These are phyloP conservation scores for Cornus florida DNA, from an alignment of 148 eudicot genomes.

Conservation along the genomic window DNA sequence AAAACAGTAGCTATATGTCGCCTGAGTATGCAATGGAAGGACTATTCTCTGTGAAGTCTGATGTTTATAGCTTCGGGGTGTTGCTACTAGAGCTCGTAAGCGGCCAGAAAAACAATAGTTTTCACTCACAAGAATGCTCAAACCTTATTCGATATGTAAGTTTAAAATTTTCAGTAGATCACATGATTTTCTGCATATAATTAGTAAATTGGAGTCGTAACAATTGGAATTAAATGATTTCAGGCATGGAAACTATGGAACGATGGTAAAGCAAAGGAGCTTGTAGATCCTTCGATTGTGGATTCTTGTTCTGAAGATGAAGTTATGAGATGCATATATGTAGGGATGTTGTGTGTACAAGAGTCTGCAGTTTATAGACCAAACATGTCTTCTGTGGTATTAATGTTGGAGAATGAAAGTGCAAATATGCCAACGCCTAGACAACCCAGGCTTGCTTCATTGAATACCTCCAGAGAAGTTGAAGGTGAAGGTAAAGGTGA, in stretches of 20 bases:
- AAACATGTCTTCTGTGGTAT: conserved; percentile 27
- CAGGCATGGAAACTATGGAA: conserved; percentile 42
- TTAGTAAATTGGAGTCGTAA: background rate
- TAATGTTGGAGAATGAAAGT: conserved; percentile 23
- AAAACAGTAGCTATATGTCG: background rate
- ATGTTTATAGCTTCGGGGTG: conserved; percentile 18
- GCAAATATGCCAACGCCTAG: conserved; percentile 15
- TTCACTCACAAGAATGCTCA: background rate
- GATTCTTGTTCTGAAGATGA: conserved; percentile 15
- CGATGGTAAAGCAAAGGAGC: conserved; percentile 10
- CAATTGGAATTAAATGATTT: background rate
- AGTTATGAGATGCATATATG: conserved; percentile 36
- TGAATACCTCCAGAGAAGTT: background rate
- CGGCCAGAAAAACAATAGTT: background rate
- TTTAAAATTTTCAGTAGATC: no score
- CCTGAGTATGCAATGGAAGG: conserved; percentile 23
- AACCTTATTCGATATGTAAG: conserved; percentile 18
- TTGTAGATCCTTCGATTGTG: conserved; percentile 28
- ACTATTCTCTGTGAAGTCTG: conserved; percentile 12
- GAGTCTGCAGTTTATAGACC: conserved; percentile 33
- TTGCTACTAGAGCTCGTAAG: conserved; percentile 9
- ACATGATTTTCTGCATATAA: background rate
- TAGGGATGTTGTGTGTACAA: conserved; percentile 39
- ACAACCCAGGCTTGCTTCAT: background rate
- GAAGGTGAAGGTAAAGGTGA: background rate